phyloP scores from a whole-genome alignment of 2,329 filamentous ascomycete species.

The Cordyceps javanica region DNA sequence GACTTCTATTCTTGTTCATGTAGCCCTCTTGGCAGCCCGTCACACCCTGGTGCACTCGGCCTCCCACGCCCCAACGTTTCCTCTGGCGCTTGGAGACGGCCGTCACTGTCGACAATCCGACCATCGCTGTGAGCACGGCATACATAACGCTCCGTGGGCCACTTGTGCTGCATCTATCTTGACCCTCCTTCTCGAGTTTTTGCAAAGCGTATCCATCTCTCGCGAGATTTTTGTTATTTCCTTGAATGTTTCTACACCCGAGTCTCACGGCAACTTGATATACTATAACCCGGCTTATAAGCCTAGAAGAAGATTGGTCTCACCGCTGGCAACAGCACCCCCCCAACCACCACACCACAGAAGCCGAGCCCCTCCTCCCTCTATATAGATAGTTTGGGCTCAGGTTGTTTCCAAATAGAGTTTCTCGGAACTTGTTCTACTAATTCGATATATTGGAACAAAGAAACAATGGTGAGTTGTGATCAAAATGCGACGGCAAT shows the following conservation, averaged over 20 bases:
- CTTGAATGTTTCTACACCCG: constrained; percentile 3
- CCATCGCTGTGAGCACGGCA: background rate
- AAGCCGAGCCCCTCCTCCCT: constrained; percentile 1
- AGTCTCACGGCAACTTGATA: constrained; percentile 18
- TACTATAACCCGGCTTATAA: constrained; percentile 12
- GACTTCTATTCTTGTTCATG: constrained; percentile 10
- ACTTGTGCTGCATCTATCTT: constrained; percentile 2
- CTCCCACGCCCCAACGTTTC: constrained; percentile 2
- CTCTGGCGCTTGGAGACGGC: constrained; percentile 6
- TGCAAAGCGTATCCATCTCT: constrained; percentile 12
- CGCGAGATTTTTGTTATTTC: constrained; percentile 16
- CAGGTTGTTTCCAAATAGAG: background rate
- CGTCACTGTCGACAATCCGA: constrained; percentile 1
- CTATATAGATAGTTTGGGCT: background rate
- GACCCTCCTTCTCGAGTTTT: constrained; percentile 11
- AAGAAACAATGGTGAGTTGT: constrained; percentile 27
- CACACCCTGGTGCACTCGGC: background rate
- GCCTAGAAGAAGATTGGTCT: constrained; percentile 21
- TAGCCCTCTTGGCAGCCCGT: background rate
- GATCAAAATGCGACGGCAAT: background rate
- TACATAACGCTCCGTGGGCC: constrained; percentile 12
- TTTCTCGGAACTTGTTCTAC: background rate
- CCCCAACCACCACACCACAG: constrained; percentile 6
- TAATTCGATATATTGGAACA: constrained; percentile 13
- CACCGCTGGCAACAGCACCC: constrained; percentile 34